Percentiles rank a stretch among this genome's conserved stretches.
Evolutionary conservation across 306 rosid genomes (phyloP).

Genomic region (Hippophae gyantsensis): DNA sequence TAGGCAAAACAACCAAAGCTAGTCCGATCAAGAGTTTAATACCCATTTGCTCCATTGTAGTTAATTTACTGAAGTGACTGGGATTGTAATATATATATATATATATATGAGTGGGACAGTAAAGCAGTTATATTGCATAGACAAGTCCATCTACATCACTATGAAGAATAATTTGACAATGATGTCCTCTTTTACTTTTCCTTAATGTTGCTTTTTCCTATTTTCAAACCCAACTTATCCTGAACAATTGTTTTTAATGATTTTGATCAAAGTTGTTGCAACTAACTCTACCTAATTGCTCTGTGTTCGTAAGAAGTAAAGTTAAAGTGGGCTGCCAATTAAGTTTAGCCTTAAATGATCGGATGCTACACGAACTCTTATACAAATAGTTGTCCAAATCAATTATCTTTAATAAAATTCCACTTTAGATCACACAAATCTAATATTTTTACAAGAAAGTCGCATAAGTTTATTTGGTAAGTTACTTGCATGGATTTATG

Average conservation of each 20-base stretch:
- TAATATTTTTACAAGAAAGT: no score
- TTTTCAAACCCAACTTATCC: conserved; percentile 48
- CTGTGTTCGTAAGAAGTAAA: no score
- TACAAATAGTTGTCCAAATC: no score
- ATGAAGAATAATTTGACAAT: neutral
- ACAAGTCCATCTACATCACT: neutral
- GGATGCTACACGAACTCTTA: no score
- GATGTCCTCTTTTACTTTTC: conserved; percentile 21
- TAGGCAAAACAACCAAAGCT: conserved; percentile 21
- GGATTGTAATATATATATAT: neutral
- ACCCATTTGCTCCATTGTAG: conserved; percentile 29
- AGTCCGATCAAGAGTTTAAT: conserved; percentile 17
- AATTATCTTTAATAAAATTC: no score
- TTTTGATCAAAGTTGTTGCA: conserved; percentile 43
- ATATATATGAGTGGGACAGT: neutral
- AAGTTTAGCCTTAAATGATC: no score
- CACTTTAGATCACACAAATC: no score
- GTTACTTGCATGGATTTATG: no score
- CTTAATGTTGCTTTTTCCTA: conserved; percentile 9
- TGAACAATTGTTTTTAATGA: conserved; percentile 18
- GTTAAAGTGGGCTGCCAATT: no score
- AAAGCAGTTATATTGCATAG: neutral
- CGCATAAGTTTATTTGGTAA: no score
- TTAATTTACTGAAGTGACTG: neutral
- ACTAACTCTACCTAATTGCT: conserved; percentile 44